Conservation (phyloP, 2,329 filamentous ascomycete genomes). For the Lojkania enalia region DNA sequence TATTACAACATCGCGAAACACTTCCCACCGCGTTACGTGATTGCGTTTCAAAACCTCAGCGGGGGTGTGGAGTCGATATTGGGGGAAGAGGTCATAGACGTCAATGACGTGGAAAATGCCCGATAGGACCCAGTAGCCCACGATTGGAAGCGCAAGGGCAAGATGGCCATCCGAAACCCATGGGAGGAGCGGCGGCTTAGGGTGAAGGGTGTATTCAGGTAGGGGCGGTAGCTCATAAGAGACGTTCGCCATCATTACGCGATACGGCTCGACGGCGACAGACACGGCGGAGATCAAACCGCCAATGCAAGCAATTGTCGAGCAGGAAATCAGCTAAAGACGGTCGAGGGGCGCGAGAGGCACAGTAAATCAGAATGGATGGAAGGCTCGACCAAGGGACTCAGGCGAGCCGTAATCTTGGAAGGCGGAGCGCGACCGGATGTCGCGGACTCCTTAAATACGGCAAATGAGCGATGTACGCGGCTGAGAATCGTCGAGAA, state of each 20-base stretch:
- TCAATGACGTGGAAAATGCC: conserved; percentile 87
- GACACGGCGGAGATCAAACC: too few species aligned
- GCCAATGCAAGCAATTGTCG: too few species aligned
- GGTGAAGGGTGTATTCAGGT: conserved; percentile 74
- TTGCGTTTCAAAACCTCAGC: conserved; percentile 88
- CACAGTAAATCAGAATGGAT: too few species aligned
- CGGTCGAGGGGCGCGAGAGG: too few species aligned
- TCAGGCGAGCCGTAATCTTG: too few species aligned
- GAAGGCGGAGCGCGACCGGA: not conserved
- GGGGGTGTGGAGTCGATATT: conserved; percentile 93
- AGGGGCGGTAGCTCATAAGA: conserved; percentile 76
- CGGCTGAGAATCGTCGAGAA: not conserved
- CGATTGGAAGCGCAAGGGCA: conserved; percentile 72
- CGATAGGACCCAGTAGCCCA: conserved; percentile 88
- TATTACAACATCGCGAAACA: conserved; percentile 85
- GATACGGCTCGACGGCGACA: not conserved
- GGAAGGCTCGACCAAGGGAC: too few species aligned
- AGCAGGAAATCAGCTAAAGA: too few species aligned
- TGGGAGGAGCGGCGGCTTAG: conserved; percentile 71
- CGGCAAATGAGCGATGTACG: not conserved
- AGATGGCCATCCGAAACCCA: conserved; percentile 82
- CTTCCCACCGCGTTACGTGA: conserved; percentile 80
- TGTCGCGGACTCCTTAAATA: too few species aligned
- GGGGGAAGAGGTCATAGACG: conserved; percentile 78
- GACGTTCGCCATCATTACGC: conserved; percentile 49